Evolutionary conservation across 306 rosid genomes (phyloP), one percentile per base, ranked within the genome.

Genomic region (Casuarina glauca): DNA sequence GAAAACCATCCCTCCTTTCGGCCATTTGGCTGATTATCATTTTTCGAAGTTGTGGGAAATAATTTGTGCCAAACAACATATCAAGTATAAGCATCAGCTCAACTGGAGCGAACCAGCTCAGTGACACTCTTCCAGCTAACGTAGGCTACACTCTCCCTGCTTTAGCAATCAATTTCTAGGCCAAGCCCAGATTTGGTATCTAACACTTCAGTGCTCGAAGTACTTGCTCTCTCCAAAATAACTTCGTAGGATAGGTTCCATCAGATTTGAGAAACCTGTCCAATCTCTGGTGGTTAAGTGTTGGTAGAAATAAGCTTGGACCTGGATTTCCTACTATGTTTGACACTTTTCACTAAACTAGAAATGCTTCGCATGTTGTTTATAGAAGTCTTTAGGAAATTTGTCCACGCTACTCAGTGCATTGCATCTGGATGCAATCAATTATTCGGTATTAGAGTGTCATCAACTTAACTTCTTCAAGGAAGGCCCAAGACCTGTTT

Each of bases 281-380:
- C 5, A 0, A 75, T 26, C 70, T 84, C 43, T 0, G 0, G 0
- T 0, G 0, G 3, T 49, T 86, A 3, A 0, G 0, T 26, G 11
- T 83, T 2, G 0, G 7, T 1, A 0, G 0, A 0, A 85, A 88
- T 57, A 66, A 77, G 48, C 73, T 88, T 12, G 91, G 84, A 84
- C 71, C 75, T 80, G 75, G 74, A 68, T 1, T 87, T 82, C 76
- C 41, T 85, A n/a, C 35, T 77, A 9, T 13, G 78, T 36, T 68
- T 88, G 76, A 19, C 41, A 53, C 79, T 83, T 5, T 74, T 80
- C 68, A 88, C 80, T 71, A 26, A 36, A n/a, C 41, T 86, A 66
- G 0, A 61, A n/a, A 0, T 2, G 1, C 4, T 88, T 88, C 60
- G 85, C 84, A 67, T 88, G 88, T 44, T 52, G 9, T 43, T 74